phyloP scores from a whole-genome alignment of 2,329 filamentous ascomycete species.

The Diaporthe citri region DNA sequence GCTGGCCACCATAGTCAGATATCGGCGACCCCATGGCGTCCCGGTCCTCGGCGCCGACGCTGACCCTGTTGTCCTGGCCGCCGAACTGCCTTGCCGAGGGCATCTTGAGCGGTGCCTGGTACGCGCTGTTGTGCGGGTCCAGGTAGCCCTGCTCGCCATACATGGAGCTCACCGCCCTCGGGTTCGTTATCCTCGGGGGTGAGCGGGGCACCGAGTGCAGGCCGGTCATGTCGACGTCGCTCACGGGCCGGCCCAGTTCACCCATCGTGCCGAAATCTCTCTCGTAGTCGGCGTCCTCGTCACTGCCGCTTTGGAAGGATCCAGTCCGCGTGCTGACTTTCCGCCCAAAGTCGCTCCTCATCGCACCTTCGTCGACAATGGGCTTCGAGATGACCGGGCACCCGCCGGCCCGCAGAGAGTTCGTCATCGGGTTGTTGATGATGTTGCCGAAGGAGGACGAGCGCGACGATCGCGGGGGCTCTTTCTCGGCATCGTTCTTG shows the following conservation, averaged over 20 bases:
- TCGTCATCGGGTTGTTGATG: conserved; percentile 67
- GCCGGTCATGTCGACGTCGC: conserved; percentile 43
- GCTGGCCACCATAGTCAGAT: conserved; percentile 48
- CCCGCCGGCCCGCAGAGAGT: conserved; percentile 12
- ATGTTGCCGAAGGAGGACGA: conserved; percentile 62
- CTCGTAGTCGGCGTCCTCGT: conserved; percentile 34
- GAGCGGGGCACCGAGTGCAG: conserved; percentile 33
- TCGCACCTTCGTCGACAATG: conserved; percentile 56
- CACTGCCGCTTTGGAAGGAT: conserved; percentile 22
- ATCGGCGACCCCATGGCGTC: conserved; percentile 29
- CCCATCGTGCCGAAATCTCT: conserved; percentile 17
- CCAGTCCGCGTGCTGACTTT: conserved; percentile 45
- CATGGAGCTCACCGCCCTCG: conserved; percentile 40
- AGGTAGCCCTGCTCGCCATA: conserved; percentile 38
- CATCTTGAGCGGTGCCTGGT: conserved; percentile 38
- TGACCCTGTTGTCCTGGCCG: conserved; percentile 42
- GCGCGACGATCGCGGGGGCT: conserved; percentile 44
- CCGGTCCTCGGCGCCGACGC: conserved; percentile 28
- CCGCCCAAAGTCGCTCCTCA: conserved; percentile 68
- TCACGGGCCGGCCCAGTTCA: conserved; percentile 16
- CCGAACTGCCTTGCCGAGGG: conserved; percentile 34
- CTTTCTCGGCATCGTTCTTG: conserved; percentile 39
- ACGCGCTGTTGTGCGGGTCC: conserved; percentile 34
- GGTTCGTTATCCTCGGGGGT: conserved; percentile 41
- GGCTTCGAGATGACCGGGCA: conserved; percentile 65